Evolutionary conservation across 345 rosid species (phyloP).

Genomic region (Eucalyptus dawsonii): DNA sequence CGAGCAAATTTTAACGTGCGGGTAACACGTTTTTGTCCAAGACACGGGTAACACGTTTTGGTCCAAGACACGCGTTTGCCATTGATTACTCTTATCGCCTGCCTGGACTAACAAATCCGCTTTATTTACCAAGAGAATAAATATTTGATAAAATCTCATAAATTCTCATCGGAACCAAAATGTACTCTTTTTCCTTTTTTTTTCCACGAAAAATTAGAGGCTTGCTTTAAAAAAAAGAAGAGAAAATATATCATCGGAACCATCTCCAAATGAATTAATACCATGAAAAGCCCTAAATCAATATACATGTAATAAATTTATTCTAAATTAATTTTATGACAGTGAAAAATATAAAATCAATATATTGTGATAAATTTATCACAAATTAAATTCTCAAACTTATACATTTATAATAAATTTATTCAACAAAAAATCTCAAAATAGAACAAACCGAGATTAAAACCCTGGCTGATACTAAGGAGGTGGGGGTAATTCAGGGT

Average conservation of each 20-base stretch:
- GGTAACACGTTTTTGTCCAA: background rate
- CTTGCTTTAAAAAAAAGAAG: background rate
- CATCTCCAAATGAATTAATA: background rate
- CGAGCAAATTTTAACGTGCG: background rate
- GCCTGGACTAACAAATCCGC: background rate
- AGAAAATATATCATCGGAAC: background rate
- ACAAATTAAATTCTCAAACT: too few relatives aligned
- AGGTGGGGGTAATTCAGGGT: too few relatives aligned
- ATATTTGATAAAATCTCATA: background rate
- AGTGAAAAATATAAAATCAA: accelerated
- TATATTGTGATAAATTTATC: too few relatives aligned
- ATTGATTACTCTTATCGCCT: background rate
- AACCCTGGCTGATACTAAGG: accelerated
- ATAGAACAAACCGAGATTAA: accelerated
- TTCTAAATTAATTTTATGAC: accelerated
- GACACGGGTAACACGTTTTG: background rate
- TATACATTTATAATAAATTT: too few relatives aligned
- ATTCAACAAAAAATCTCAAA: too few relatives aligned
- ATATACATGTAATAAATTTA: too few relatives aligned
- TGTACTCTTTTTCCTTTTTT: background rate
- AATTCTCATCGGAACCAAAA: background rate
- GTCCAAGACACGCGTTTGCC: background rate
- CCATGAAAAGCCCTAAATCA: accelerated
- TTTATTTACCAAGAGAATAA: background rate
- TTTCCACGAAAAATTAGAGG: background rate